Base-by-base conservation (phyloP, 495 filamentous ascomycete genomes). In the Trichoderma orchidacearum region DNA sequence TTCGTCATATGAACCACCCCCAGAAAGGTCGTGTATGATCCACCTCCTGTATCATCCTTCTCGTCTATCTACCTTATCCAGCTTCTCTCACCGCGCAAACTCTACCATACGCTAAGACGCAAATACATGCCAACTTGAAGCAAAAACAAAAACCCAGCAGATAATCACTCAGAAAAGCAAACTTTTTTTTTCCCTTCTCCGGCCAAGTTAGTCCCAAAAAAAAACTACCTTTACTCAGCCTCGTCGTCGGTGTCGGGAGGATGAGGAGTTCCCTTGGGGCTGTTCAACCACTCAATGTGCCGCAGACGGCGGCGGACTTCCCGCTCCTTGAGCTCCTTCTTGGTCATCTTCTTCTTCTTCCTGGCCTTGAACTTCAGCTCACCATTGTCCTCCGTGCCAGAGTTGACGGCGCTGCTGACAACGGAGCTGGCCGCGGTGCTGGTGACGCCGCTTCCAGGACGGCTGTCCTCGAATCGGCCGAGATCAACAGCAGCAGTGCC, bases 261-360 rank as follows among this genome's bases (percentile, higher is more conserved):
- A 66, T 86, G 82, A 17, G 88, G 88, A 5, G 88, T 93, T 7
- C 87, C 86, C 78, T 86, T 84, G 62, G 83, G 79, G 61, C 75
- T 81, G 66, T 85, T 90, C 58, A 86, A 72, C 91, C 94, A 98
- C 70, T 97, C 92, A 60, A 98, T 91, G 70, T 97, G 89, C 67
- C 93, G 86, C 71, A 98, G 74, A 66, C 92, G 77, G 57, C 92
- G 80, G 59, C 93, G 78, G 28, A 85, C 85, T 69, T 98, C 94
- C 3, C 86, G 77, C 61, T 98, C 93, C 79, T 98, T 98, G 64
- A 89, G 59, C 73, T 98, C 91, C 69, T 86, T 88, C 72, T 92
- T 85, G 52, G 93, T 98, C 81, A 95, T 77, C 88, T 98, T 98
- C 84, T 92, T 96, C 86, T 95, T 96, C 78, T 91, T 90, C 64